phyloP scores from a whole-genome alignment of 257 asterid species.

The Primulina huaijiensis region DNA sequence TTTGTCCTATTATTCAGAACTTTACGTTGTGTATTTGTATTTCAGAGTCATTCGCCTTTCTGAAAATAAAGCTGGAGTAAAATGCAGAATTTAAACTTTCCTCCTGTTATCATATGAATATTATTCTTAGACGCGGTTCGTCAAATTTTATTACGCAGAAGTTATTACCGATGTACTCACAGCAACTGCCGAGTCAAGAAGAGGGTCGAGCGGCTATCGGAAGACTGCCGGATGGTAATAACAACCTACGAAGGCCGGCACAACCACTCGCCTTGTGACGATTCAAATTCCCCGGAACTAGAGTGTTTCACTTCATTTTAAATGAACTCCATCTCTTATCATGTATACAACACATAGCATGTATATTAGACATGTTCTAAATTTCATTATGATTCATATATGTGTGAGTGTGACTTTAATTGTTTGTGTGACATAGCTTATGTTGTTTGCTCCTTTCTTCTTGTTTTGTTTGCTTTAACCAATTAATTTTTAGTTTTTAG shows the following conservation, averaged over 20 bases:
- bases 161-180: slow-evolving; percentile 87
- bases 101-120: not conserved
- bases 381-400: no score
- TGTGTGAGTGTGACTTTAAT: not conserved
- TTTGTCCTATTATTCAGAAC: no score
- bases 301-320: slow-evolving; percentile 71
- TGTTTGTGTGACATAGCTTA: not conserved
- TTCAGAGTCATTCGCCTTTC: no score
- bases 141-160: slow-evolving; percentile 40
- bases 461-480: not conserved
- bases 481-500: no score
- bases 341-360: not conserved
- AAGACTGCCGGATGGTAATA: slow-evolving; percentile 90
- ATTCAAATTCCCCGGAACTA: slow-evolving; percentile 73
- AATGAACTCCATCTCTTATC: not conserved
- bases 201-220: slow-evolving; percentile 86
- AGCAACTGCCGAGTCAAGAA: slow-evolving; percentile 93
- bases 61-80: no score
- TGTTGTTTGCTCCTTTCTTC: not conserved
- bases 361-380: not conserved
- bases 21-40: no score
- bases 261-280: slow-evolving; percentile 88
- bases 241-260: slow-evolving; percentile 99
- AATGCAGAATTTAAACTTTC: no score
- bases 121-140: not conserved